Base-by-base conservation (phyloP, 2,329 filamentous ascomycete species). In the Hypomyces perniciosus region DNA sequence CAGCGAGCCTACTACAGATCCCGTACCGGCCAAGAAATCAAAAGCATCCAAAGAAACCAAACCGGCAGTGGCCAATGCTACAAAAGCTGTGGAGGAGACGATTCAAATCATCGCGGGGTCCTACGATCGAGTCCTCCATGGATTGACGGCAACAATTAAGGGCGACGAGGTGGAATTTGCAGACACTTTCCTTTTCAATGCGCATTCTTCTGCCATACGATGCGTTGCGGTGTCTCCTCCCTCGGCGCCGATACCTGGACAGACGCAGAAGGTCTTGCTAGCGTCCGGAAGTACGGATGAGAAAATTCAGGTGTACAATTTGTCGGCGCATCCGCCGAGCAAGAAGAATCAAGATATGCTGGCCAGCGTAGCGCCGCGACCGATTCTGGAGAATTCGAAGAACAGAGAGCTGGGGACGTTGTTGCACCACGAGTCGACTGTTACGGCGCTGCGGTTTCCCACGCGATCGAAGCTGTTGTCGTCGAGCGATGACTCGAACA, bases 161-260 rank as follows among this genome's bases (percentile, higher is more conserved):
- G 46, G 58, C 31, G 57, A 66, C 48, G 64, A 75, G 12, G 75
- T 84, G 49, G 77, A 84, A 46, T 97, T 96, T 65, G 81, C 88
- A 58, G 92, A 97, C 68, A 92, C 88, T 0, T 99, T 99, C 68
- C 80, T 99, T 51, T 96, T 99, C 79, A 89, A 91, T 64, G 91
- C 93, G 10, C 93, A 99, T 71, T 79, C 83, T 51, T 95, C 91
- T 9, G 86, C 93, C 4, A 89, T 99, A 65, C 86, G 90, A 61
- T 95, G 89, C 65, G 78, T 99, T 33, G 90, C 91, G 27, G 72
- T 96, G 54, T 96, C 92, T 7, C 86, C 87, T 3, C 76, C 87
- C 1, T 88, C 88, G 9, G 79, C 78, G 13, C 74, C 77, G 1
- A 64, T 73, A 51, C 76, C 73, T 9, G 81, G 76, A 57, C 84